Conservation (phyloP, 768 basidiomycete species). For the Suillus weaverae region DNA sequence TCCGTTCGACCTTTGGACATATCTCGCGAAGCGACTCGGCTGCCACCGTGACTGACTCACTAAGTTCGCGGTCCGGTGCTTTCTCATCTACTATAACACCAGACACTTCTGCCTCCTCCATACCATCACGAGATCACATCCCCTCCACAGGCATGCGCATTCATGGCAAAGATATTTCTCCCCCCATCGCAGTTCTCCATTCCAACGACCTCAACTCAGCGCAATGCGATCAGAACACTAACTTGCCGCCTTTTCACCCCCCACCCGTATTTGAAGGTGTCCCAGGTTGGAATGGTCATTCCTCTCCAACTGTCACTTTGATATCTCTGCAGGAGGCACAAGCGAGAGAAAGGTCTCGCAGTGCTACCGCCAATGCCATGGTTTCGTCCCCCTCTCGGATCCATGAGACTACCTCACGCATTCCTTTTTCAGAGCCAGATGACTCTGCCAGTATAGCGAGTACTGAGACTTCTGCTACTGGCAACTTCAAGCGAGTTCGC, state of each 20-base stretch:
- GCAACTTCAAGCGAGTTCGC: constrained; percentile 34
- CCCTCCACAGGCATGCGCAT: constrained; percentile 21
- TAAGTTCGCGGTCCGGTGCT: constrained; percentile 38
- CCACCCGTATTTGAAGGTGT: constrained; percentile 31
- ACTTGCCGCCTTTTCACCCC: constrained; percentile 35
- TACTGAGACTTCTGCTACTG: constrained; percentile 19
- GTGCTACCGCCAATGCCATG: constrained; percentile 39
- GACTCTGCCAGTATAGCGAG: constrained; percentile 23
- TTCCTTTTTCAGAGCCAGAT: constrained; percentile 37
- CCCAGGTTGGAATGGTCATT: constrained; percentile 53
- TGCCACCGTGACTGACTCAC: constrained; percentile 49
- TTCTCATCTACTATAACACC: constrained; percentile 35
- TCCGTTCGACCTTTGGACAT: constrained; percentile 30
- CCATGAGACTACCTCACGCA: constrained; percentile 26
- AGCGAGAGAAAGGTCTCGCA: constrained; percentile 60
- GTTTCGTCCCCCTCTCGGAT: constrained; percentile 26
- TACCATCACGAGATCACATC: constrained; percentile 18
- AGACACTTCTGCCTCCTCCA: constrained; percentile 34
- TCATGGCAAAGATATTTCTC: constrained; percentile 56
- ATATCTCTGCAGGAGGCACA: constrained; percentile 81
- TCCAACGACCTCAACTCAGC: constrained; percentile 26
- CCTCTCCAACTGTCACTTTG: constrained; percentile 56
- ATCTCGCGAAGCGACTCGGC: constrained; percentile 51
- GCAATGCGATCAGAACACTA: constrained; percentile 29
- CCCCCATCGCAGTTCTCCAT: constrained; percentile 46